Base-by-base conservation (phyloP, 176 grass and related monocot species). In the Ensete glaucum region DNA sequence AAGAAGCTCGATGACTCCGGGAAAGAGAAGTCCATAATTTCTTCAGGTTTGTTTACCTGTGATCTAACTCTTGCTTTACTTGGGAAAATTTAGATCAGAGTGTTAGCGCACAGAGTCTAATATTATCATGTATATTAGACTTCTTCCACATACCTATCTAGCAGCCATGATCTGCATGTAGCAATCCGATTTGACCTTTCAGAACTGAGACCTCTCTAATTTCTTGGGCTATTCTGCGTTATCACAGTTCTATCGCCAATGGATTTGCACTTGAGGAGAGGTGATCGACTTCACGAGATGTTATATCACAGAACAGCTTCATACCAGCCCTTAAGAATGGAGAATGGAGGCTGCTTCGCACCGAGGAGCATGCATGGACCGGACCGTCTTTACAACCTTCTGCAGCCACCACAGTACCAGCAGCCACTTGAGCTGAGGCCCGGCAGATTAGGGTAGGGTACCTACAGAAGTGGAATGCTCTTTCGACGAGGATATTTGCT, bases 241-340 rank as follows among this genome's bases (percentile, higher is more conserved):
- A 25, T 21, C 17, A n/a, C 86, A 94, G 95, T 86, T 54, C 74
- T 89, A n/a, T 93, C 88, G 21, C 88, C 84, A 8, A 84, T 89
- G 86, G 84, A 94, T 81, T 91, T 91, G 82, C 90, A 91, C 52
- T 59, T 91, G 70, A 94, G 80, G 85, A 87, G 88, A 87, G 90
- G 84, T 3, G 88, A 90, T 82, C 80, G 81, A 22, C 85, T 91
- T 52, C 88, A 91, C 21, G 88, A 89, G 73, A 87, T 89, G 82
- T 77, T 93, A 76, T 85, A 93, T 55, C 90, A 84, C 43, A 82
- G 94, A 91, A 52, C 88, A 50, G 84, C 76, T 52, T 64, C 86
- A 1, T 7, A 70, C 52, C 65, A 82, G 8, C 78, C 84, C 22
- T 80, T 84, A n/a, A 76, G 43, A 73, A 24, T 58, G 52, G 95